These are phyloP conservation scores for Populus hybrid DNA, from an alignment of 441 rosid species.

Conservation along the genomic window DNA sequence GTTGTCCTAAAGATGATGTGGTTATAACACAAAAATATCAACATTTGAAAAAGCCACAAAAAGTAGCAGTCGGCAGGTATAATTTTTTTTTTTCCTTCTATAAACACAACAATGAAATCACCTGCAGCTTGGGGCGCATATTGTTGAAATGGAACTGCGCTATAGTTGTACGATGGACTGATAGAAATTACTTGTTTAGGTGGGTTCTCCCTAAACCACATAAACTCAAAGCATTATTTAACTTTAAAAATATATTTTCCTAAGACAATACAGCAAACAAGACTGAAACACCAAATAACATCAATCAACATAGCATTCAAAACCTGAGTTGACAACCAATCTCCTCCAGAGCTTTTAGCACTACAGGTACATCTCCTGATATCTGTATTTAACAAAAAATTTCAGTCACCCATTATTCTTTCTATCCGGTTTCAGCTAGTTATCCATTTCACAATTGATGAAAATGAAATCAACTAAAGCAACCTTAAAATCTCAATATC, in stretches of 20 bases:
- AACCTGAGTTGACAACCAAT: constrained; percentile 60
- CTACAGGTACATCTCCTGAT: constrained; percentile 57
- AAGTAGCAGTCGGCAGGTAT: constrained; percentile 17
- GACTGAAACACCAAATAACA: background rate
- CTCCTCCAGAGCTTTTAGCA: constrained; percentile 53
- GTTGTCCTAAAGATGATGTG: constrained; percentile 63
- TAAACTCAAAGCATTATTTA: constrained; percentile 7
- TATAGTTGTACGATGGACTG: constrained; percentile 56
- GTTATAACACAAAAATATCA: constrained; percentile 43
- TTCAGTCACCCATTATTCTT: background rate
- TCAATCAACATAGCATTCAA: background rate
- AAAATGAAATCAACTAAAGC: background rate
- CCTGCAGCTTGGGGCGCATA: constrained; percentile 55
- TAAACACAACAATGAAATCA: constrained; percentile 25
- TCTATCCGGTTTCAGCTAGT: background rate
- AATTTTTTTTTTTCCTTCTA: background rate
- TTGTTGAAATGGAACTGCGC: constrained; percentile 35
- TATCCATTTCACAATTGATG: background rate
- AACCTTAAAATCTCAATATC: background rate
- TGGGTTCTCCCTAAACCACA: constrained; percentile 49
- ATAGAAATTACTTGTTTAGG: constrained; percentile 60
- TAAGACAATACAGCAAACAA: background rate
- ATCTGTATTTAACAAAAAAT: constrained; percentile 28
- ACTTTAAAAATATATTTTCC: background rate
- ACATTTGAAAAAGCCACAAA: constrained; percentile 41